Conservation (phyloP, 2,329 filamentous ascomycete species). For the Claviceps pazoutovae region DNA sequence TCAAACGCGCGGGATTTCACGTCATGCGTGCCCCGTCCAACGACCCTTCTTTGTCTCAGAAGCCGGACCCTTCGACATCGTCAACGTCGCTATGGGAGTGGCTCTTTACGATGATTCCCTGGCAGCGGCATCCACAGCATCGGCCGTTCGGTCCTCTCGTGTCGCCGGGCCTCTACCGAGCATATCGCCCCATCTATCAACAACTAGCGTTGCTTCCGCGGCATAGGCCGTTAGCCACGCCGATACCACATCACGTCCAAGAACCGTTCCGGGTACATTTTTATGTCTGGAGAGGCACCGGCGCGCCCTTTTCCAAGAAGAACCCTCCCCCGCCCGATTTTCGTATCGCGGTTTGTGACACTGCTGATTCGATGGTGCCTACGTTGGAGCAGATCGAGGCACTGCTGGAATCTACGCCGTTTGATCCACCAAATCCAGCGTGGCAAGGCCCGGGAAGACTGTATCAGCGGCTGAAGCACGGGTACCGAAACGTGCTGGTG, state of each 20-base stretch:
- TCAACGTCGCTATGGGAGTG: constrained; percentile 33
- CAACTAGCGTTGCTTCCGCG: constrained; percentile 61
- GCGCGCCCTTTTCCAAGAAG: constrained; percentile 60
- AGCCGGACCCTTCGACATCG: constrained; percentile 3
- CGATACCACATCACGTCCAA: constrained; percentile 14
- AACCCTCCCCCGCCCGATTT: constrained; percentile 69
- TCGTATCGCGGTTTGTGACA: constrained; percentile 68
- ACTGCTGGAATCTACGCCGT: constrained; percentile 61
- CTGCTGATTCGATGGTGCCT: constrained; percentile 56
- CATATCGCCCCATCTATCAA: constrained; percentile 58
- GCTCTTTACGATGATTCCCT: constrained; percentile 34
- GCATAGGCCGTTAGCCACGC: constrained; percentile 40
- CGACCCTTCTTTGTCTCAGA: constrained; percentile 2
- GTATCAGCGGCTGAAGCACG: constrained; percentile 72
- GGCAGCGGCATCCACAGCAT: constrained; percentile 14
- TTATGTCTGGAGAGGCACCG: constrained; percentile 61
- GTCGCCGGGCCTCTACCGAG: constrained; percentile 49
- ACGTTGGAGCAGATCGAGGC: constrained; percentile 56
- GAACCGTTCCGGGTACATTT: constrained; percentile 61
- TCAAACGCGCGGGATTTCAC: constrained; percentile 73
- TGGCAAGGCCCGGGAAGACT: constrained; percentile 34
- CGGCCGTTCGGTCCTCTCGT: constrained; percentile 42
- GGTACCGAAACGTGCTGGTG: constrained; percentile 68
- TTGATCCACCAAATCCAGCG: constrained; percentile 39
- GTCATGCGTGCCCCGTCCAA: constrained; percentile 51